Percentiles rank a stretch among this genome's conserved stretches.
phyloP scores from a whole-genome alignment of 2,329 filamentous ascomycete genomes.

The Ophiostoma triangulosporum region DNA sequence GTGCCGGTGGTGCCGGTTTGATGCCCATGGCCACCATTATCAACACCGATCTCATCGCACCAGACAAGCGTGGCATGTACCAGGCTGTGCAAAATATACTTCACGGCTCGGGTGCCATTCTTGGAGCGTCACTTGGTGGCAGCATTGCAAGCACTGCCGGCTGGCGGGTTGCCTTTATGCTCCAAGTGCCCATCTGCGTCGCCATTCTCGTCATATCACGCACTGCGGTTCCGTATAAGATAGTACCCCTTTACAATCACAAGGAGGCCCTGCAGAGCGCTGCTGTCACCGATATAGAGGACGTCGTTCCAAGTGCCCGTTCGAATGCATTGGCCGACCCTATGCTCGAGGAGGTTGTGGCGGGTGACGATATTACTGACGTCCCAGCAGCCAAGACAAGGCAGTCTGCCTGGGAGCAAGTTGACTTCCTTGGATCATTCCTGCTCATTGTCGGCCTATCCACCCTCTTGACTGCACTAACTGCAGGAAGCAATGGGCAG shows the following conservation, averaged over 20 bases:
- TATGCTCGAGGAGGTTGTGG: background rate
- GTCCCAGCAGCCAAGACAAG: constrained; percentile 14
- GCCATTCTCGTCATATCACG: constrained; percentile 28
- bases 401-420: constrained; percentile 31
- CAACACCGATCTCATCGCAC: constrained; percentile 55
- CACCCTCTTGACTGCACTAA: constrained; percentile 40
- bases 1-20: constrained; percentile 59
- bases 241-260: constrained; percentile 8
- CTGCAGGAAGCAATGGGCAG: constrained; percentile 41
- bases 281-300: background rate
- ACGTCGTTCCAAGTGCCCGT: background rate
- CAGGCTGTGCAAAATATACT: constrained; percentile 62
- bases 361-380: constrained; percentile 12
- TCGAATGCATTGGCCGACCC: background rate
- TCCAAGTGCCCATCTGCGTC: constrained; percentile 46
- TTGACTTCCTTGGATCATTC: constrained; percentile 45
- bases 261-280: constrained; percentile 11
- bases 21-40: constrained; percentile 56
- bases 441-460: constrained; percentile 46
- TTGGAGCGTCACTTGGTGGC: constrained; percentile 58
- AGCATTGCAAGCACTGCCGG: constrained; percentile 50
- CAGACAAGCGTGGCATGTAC: constrained; percentile 58
- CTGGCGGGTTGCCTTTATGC: constrained; percentile 54
- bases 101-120: constrained; percentile 52
- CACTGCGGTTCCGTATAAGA: constrained; percentile 1